Conservation (phyloP, 371 early-diverging fungal species). For the Fennellomyces sp. region DNA sequence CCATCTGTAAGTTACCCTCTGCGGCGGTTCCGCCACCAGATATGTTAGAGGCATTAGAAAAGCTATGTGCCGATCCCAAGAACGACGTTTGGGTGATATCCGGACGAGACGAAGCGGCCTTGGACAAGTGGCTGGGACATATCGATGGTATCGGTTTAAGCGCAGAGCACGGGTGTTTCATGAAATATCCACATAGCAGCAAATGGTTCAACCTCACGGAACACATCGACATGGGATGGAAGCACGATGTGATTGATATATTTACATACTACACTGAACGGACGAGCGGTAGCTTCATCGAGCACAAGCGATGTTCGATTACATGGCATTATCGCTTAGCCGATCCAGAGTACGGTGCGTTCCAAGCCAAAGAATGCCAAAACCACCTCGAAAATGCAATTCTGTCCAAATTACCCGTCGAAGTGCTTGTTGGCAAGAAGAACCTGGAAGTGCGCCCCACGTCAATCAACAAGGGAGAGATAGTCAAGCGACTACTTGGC, state of each 20-base stretch:
- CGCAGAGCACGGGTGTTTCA: conserved; percentile 77
- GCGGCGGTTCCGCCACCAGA: conserved; percentile 68
- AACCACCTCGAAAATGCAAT: conserved; percentile 89
- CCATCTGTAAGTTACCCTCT: conserved; percentile 70
- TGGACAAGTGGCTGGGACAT: conserved; percentile 85
- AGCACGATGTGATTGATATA: conserved; percentile 82
- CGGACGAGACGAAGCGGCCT: conserved; percentile 84
- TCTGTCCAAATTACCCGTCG: conserved; percentile 89
- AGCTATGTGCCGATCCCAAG: conserved; percentile 70
- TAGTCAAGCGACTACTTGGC: conserved; percentile 80
- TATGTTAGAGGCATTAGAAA: conserved; percentile 67
- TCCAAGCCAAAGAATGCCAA: conserved; percentile 92
- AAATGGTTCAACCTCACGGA: conserved; percentile 83
- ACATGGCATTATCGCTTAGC: conserved; percentile 94
- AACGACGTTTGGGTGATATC: conserved; percentile 94
- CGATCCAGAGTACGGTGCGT: conserved; percentile 83
- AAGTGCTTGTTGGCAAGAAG: conserved; percentile 95
- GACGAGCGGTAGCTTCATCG: conserved; percentile 84
- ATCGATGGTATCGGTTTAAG: conserved; percentile 81
- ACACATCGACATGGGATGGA: conserved; percentile 86
- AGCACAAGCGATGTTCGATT: conserved; percentile 80
- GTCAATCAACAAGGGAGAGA: conserved; percentile 88
- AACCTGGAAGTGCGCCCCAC: conserved; percentile 91
- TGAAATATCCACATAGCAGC: conserved; percentile 55
- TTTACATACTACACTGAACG: conserved; percentile 91